Conservation (phyloP, 1,139 yeast genomes). For the Debaryomycetaceae sp. region DNA sequence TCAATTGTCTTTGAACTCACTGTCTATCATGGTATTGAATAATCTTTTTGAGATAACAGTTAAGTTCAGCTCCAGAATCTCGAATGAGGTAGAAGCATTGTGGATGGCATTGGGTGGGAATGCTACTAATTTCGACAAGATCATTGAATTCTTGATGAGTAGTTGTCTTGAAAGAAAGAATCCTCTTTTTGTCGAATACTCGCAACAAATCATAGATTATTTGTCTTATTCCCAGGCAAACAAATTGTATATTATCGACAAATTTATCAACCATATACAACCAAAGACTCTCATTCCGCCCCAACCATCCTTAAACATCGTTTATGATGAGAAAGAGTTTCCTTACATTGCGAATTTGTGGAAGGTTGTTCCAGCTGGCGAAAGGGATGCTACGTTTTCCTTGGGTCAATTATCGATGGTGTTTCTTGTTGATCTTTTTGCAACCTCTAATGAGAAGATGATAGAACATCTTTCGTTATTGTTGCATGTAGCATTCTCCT, state of each 20-base stretch:
- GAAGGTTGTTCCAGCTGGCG: slow-evolving; percentile 52
- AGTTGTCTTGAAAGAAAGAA: slow-evolving; percentile 71
- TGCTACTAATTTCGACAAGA: slow-evolving; percentile 64
- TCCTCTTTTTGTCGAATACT: slow-evolving; percentile 70
- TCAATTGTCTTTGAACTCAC: slow-evolving; percentile 14
- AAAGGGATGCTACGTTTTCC: slow-evolving; percentile 77
- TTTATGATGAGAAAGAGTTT: slow-evolving; percentile 17
- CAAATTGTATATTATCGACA: slow-evolving; percentile 55
- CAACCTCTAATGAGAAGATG: slow-evolving; percentile 57
- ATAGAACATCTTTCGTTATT: slow-evolving; percentile 63
- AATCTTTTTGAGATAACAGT: slow-evolving; percentile 85
- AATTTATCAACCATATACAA: slow-evolving; percentile 63
- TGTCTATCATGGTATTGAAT: slow-evolving; percentile 73
- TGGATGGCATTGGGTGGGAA: slow-evolving; percentile 90
- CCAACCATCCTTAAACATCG: slow-evolving; percentile 18
- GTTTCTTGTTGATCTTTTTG: slow-evolving; percentile 74
- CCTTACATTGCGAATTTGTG: slow-evolving; percentile 79
- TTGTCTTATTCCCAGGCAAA: slow-evolving; percentile 61
- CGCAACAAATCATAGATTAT: slow-evolving; percentile 78
- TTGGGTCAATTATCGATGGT: slow-evolving; percentile 84
- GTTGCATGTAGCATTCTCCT: slow-evolving; percentile 74
- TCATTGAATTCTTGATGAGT: slow-evolving; percentile 65
- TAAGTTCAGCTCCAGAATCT: slow-evolving; percentile 66
- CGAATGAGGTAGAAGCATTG: slow-evolving; percentile 85
- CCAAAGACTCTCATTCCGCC: slow-evolving; percentile 89